These are phyloP conservation scores for Phytophthora vignae DNA, from an alignment of 352 stramenopile genomes.

Conservation along the genomic window DNA sequence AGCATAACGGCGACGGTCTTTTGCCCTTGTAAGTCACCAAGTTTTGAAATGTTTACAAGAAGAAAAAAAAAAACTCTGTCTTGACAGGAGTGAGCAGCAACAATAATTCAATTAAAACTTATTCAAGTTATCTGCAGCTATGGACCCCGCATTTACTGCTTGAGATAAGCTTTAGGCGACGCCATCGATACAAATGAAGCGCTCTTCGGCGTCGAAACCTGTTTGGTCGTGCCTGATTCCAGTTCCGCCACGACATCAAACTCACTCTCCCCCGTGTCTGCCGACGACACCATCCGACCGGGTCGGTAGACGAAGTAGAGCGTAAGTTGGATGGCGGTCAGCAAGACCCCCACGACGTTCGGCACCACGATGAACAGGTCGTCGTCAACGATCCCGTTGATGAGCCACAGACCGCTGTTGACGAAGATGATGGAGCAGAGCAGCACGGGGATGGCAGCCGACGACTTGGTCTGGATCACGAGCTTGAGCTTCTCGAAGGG, in stretches of 20 bases:
- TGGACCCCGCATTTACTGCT: neutral
- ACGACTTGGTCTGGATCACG: slow-evolving; percentile 35
- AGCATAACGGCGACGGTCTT: too few relatives aligned
- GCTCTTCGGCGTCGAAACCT: slow-evolving; percentile 3
- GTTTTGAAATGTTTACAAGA: too few relatives aligned
- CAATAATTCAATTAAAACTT: neutral
- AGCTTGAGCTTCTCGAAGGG: slow-evolving; percentile 41
- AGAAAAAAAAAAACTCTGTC: too few relatives aligned
- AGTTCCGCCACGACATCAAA: slow-evolving; percentile 9
- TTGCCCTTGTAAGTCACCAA: too few relatives aligned
- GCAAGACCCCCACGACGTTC: slow-evolving; percentile 40
- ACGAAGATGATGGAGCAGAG: slow-evolving; percentile 52
- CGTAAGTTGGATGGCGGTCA: slow-evolving; percentile 50
- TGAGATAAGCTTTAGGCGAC: slow-evolving; percentile 5
- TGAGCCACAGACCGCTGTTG: slow-evolving; percentile 66
- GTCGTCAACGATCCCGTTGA: slow-evolving; percentile 53
- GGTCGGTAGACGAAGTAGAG: slow-evolving; percentile 57
- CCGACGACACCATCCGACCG: neutral
- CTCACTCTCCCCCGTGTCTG: slow-evolving; percentile 16
- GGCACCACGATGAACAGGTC: slow-evolving; percentile 60
- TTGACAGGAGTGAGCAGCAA: too few relatives aligned
- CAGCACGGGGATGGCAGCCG: slow-evolving; percentile 56
- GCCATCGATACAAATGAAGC: slow-evolving; percentile 6
- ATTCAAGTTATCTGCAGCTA: neutral
- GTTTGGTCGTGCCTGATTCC: slow-evolving; percentile 1